Percentiles rank a stretch among this genome's conserved stretches.
phyloP scores from a whole-genome alignment of 352 stramenopile genomes.

The Salisapilia sapeloensis region DNA sequence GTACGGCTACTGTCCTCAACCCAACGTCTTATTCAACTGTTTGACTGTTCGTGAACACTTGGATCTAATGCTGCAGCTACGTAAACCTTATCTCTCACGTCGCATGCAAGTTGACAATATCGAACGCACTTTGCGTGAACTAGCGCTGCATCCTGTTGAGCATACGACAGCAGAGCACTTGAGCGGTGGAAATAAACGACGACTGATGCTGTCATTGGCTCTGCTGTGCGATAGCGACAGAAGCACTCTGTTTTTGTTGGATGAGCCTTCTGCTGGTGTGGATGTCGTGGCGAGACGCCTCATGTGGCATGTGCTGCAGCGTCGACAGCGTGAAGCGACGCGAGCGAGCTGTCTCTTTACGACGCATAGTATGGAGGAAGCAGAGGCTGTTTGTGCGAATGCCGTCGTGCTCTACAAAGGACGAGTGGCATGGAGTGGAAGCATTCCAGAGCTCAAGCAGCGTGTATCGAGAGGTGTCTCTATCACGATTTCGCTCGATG shows the following conservation, averaged over 20 bases:
- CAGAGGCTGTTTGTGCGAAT: conserved; percentile 67
- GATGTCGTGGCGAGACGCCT: conserved; percentile 61
- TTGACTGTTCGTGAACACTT: conserved; percentile 62
- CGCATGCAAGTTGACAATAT: conserved; percentile 5
- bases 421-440: conserved; percentile 52
- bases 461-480: conserved; percentile 42
- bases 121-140: conserved; percentile 18
- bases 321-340: conserved; percentile 24
- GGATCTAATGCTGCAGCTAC: conserved; percentile 45
- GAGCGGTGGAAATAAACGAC: conserved; percentile 69
- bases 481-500: conserved; percentile 47
- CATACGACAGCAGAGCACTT: conserved; percentile 33
- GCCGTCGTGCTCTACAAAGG: conserved; percentile 62
- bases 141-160: conserved; percentile 50
- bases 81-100: conserved; percentile 11
- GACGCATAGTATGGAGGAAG: conserved; percentile 77
- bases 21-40: conserved; percentile 55
- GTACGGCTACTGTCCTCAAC: conserved; percentile 71
- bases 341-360: conserved; percentile 63
- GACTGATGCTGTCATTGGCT: conserved; percentile 58
- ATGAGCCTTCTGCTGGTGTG: conserved; percentile 67
- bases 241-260: conserved; percentile 45
- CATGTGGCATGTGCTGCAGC: conserved; percentile 63
- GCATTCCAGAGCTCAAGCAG: conserved; percentile 68
- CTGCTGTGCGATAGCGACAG: conserved; percentile 43